These are phyloP conservation scores for Madurella fahalii DNA, from an alignment of 2,329 filamentous ascomycete species.

Conservation along the genomic window DNA sequence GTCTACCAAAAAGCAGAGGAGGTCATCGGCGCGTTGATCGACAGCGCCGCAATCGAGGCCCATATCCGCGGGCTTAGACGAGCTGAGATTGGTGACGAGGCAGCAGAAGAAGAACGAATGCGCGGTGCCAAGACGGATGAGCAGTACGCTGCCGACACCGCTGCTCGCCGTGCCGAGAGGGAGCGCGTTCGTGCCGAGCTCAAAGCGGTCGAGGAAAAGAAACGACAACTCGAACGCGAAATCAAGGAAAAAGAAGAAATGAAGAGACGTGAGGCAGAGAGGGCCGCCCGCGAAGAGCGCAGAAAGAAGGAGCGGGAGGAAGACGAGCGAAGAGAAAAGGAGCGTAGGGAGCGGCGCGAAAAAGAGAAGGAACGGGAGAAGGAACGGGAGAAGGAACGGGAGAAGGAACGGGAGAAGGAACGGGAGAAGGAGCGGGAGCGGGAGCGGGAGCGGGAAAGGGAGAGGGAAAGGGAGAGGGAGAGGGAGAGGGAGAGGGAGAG, in stretches of 20 bases:
- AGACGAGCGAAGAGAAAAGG: slow-evolving; percentile 38
- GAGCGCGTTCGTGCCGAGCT: slow-evolving; percentile 59
- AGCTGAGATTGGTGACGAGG: slow-evolving; percentile 65
- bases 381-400: slow-evolving; percentile 31
- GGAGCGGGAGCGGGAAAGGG: slow-evolving; percentile 33
- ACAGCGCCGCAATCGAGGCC: slow-evolving; percentile 62
- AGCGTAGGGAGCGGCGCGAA: slow-evolving; percentile 37
- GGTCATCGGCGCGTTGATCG: slow-evolving; percentile 64
- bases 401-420: slow-evolving; percentile 30
- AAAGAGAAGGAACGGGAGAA: slow-evolving; percentile 22
- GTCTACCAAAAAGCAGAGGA: slow-evolving; percentile 69
- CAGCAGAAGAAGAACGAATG: slow-evolving; percentile 59
- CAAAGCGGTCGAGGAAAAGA: slow-evolving; percentile 57
- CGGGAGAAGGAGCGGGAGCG: slow-evolving; percentile 34
- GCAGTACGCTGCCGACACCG: slow-evolving; percentile 66
- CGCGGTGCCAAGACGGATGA: slow-evolving; percentile 70
- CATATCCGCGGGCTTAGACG: slow-evolving; percentile 65
- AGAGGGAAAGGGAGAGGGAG: slow-evolving; percentile 32
- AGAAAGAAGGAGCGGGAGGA: slow-evolving; percentile 35
- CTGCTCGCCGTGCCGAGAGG: slow-evolving; percentile 55
- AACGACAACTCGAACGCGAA: slow-evolving; percentile 54
- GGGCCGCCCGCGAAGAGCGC: slow-evolving; percentile 31
- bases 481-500: slow-evolving; percentile 29
- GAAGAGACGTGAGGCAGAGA: slow-evolving; percentile 33
- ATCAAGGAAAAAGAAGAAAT: slow-evolving; percentile 46